Conservation (phyloP, 768 basidiomycete species). For the Termitomyces sp. region DNA sequence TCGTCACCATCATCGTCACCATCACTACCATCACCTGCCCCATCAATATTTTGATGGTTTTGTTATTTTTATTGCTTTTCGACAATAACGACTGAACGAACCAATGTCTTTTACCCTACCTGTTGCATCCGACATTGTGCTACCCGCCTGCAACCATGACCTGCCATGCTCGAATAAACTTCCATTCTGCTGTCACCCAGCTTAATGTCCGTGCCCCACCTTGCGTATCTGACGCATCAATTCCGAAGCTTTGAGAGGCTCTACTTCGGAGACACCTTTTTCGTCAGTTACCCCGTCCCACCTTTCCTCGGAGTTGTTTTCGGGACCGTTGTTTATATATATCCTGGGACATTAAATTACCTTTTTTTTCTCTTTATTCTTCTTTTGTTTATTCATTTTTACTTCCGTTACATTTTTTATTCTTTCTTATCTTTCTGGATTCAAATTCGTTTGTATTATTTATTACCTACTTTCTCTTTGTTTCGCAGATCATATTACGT, state of each 20-base stretch:
- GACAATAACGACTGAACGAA: conserved; percentile 5
- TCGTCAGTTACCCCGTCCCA: background rate
- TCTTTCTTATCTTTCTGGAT: background rate
- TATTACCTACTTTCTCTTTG: background rate
- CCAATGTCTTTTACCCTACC: conserved; percentile 1
- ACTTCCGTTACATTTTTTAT: background rate
- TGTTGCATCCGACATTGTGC: conserved; percentile 1
- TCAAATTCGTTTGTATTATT: conserved; percentile 1
- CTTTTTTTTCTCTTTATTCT: background rate
- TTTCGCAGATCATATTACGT: conserved; percentile 1
- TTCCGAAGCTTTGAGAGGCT: conserved; percentile 3
- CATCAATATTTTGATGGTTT: conserved; percentile 19
- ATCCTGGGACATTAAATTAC: conserved; percentile 6
- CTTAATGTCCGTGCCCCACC: conserved; percentile 7
- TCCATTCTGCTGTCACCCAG: conserved; percentile 2
- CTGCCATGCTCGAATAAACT: conserved; percentile 8
- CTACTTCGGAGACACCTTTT: background rate
- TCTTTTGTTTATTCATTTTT: background rate
- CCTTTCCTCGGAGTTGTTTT: conserved; percentile 6
- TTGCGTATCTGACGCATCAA: conserved; percentile 6
- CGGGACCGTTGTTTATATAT: background rate
- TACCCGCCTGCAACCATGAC: conserved; percentile 4
- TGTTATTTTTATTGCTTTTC: conserved; percentile 19
- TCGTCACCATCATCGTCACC: conserved; percentile 2
- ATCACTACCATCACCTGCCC: conserved; percentile 7